Base-by-base conservation (phyloP, 2,329 filamentous ascomycete genomes). In the Alternaria viburni region DNA sequence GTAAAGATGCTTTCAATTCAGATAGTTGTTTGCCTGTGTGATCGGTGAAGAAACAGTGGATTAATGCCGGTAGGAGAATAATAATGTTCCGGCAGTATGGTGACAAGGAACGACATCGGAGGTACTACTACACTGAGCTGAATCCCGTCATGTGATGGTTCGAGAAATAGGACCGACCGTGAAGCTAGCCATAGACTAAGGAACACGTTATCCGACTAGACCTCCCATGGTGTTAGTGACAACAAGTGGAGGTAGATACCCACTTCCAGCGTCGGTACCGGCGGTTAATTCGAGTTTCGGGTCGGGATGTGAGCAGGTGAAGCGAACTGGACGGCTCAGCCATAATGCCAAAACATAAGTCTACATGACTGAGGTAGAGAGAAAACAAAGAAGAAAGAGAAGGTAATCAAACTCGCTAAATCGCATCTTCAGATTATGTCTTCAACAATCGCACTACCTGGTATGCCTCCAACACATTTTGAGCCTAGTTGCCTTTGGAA, bases 371-470 rank as follows among this genome's bases (percentile, higher is more conserved):
- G 15, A 41, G 13, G 30, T 12, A 41, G 19, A 36, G 30, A 41
- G 19, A 51, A 21, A 10, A 28, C 21, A 59, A 23, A 46, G 10
- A 13, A 17, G 8, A 17, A 25, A 44, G 28, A 12, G n/a, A 28
- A 44, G 30, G 21, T n/a, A 3, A 43, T 30, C 30, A 59, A 62
- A 54, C 30, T 59, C 56, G 60, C 50, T 59, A 32, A 59, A 59
- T 59, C 59, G 59, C 59, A 54, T 49, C 43, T 46, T 62, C 47
- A 62, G 47, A 62, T 59, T 54, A 59, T 43, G 43, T 52, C 26
- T 32, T 57, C 59, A 45, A 57, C 15, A 47, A 45, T 47, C 44
- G 13, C 30, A 17, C 59, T 51, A 61, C 51, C 54, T 50, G 23
- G n/a, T 52, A 36, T 41, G 49, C 30, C 28, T 52, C 28, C 49